These are phyloP conservation scores for Salix viminalis DNA, from an alignment of 345 rosid species.

Conservation along the genomic window DNA sequence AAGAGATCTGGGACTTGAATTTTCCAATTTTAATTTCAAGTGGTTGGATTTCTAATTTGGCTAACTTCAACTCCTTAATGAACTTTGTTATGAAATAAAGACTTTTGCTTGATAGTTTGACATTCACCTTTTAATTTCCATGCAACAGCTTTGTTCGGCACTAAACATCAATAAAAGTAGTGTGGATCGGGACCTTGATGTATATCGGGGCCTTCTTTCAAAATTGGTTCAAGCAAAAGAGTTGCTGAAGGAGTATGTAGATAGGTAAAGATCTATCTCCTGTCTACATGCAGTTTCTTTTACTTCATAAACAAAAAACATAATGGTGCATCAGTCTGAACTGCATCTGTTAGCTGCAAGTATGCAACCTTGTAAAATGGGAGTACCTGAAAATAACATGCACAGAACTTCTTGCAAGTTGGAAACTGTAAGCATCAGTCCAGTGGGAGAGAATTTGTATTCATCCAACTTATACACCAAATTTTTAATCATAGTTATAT, in stretches of 20 bases:
- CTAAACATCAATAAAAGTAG: slow-evolving; percentile 79
- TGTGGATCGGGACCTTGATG: slow-evolving; percentile 95
- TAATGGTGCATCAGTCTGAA: neutral
- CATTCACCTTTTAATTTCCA: slow-evolving; percentile 4
- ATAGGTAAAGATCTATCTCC: slow-evolving; percentile 45
- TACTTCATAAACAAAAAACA: neutral
- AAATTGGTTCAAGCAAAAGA: slow-evolving; percentile 98
- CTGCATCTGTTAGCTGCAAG: neutral
- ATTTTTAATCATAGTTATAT: neutral
- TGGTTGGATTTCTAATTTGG: neutral
- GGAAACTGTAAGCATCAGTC: neutral
- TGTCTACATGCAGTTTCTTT: neutral
- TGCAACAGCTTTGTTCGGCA: slow-evolving; percentile 81
- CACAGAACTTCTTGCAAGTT: neutral
- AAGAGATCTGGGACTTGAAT: neutral
- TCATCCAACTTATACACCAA: neutral
- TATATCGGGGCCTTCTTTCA: slow-evolving; percentile 85
- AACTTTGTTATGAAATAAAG: neutral
- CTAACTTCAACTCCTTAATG: neutral
- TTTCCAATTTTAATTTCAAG: neutral
- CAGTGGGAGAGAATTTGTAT: neutral
- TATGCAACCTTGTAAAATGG: neutral
- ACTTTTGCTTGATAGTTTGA: neutral
- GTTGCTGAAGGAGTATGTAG: slow-evolving; percentile 85
- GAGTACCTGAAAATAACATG: neutral